Percentiles rank a stretch among this genome's conserved stretches.
phyloP scores from a whole-genome alignment of 805 yeast species.

The Teunomyces gatunensis region DNA sequence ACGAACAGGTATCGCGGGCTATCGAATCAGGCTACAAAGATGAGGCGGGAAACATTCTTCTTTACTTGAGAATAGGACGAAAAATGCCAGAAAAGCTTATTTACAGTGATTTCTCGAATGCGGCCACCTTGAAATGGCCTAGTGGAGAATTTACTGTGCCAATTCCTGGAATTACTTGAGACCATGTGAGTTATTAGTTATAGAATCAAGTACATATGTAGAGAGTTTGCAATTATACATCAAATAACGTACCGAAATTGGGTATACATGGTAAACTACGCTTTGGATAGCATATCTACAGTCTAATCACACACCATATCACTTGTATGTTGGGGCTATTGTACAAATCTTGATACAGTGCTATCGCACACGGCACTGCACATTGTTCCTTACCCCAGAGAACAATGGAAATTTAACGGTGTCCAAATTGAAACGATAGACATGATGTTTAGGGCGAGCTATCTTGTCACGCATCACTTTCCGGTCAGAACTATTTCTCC shows the following conservation, averaged over 20 bases:
- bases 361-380: neutral
- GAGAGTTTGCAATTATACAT: neutral
- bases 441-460: neutral
- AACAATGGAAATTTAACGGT: neutral
- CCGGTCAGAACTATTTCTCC: constrained; percentile 1
- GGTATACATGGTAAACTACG: no score
- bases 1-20: constrained; percentile 27
- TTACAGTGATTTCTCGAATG: constrained; percentile 64
- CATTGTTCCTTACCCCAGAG: neutral
- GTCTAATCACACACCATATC: no score
- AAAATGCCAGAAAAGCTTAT: constrained; percentile 38
- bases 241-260: neutral
- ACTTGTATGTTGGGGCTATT: no score
- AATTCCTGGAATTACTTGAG: constrained; percentile 48
- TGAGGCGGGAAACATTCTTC: constrained; percentile 27
- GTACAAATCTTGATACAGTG: no score
- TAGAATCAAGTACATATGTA: neutral
- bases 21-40: constrained; percentile 21
- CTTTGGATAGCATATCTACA: no score
- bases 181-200: neutral
- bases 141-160: constrained; percentile 53
- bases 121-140: constrained; percentile 61
- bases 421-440: no score
- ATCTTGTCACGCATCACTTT: neutral
- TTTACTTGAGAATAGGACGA: constrained; percentile 59